Conservation (phyloP, 345 rosid species). For the Camelina hispida region DNA sequence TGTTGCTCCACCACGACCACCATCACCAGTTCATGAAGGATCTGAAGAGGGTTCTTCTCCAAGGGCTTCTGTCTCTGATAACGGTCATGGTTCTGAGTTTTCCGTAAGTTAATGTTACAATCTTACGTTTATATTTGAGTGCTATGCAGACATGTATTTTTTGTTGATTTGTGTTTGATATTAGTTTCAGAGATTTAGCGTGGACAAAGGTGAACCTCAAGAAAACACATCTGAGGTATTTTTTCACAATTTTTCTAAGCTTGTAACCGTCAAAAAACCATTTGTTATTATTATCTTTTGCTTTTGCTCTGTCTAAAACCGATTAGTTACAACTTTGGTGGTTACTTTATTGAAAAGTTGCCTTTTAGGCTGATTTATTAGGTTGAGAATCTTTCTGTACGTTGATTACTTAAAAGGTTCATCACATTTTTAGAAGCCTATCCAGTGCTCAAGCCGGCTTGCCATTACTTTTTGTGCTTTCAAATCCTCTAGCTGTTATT, state of each 20-base stretch:
- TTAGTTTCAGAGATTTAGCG: slow-evolving; percentile 41
- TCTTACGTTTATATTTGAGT: slow-evolving; percentile 4
- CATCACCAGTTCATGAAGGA: slow-evolving; percentile 91
- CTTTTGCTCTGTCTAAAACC: slow-evolving; percentile 19
- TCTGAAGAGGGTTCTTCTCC: slow-evolving; percentile 89
- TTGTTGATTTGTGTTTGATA: slow-evolving; percentile 11
- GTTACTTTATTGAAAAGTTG: slow-evolving; percentile 28
- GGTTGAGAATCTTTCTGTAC: slow-evolving; percentile 25
- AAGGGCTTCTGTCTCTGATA: slow-evolving; percentile 59
- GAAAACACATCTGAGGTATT: slow-evolving; percentile 57
- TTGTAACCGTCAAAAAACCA: slow-evolving; percentile 12
- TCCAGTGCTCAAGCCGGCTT: slow-evolving; percentile 2
- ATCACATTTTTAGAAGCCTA: slow-evolving; percentile 18
- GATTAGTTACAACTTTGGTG: slow-evolving; percentile 17
- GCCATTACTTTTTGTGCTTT: slow-evolving; percentile 15
- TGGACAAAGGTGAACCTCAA: slow-evolving; percentile 45
- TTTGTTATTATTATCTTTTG: background rate
- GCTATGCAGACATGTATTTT: background rate
- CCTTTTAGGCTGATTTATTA: slow-evolving; percentile 26
- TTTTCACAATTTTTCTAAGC: slow-evolving; percentile 6
- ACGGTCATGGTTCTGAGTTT: slow-evolving; percentile 61
- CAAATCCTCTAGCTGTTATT: background rate
- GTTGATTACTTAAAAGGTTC: slow-evolving; percentile 31
- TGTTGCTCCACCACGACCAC: slow-evolving; percentile 73
- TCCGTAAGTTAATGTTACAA: slow-evolving; percentile 50